A percentile compares a stretch with the other conserved stretches of the same genome.
These are phyloP conservation scores for Talaromyces sp. DNA, from an alignment of 2,329 filamentous ascomycete genomes.

Conservation along the genomic window DNA sequence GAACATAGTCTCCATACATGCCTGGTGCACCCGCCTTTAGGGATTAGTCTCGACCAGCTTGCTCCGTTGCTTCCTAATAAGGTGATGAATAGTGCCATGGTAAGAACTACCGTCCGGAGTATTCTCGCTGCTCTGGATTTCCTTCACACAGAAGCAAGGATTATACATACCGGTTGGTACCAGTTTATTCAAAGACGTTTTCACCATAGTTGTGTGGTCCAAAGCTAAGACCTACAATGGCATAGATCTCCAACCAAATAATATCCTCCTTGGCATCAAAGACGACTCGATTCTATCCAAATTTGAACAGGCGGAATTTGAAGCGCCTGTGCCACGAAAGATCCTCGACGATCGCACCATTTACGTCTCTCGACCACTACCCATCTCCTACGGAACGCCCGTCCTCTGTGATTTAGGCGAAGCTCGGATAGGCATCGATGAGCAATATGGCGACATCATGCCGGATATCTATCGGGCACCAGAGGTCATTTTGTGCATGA, in stretches of 20 bases:
- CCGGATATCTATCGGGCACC: constrained; percentile 40
- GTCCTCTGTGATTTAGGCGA: constrained; percentile 37
- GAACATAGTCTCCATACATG: constrained; percentile 26
- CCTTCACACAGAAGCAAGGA: constrained; percentile 45
- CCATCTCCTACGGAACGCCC: constrained; percentile 20
- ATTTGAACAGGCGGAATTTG: constrained; percentile 42
- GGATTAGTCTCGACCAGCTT: constrained; percentile 41
- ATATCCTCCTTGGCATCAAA: constrained; percentile 44
- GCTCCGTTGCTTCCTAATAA: constrained; percentile 35
- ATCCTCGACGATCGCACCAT: constrained; percentile 25
- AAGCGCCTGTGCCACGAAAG: constrained; percentile 44
- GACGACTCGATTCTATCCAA: constrained; percentile 40
- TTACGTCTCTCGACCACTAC: constrained; percentile 32
- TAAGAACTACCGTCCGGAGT: constrained; percentile 37
- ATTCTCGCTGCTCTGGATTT: constrained; percentile 47
- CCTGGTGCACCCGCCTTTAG: constrained; percentile 42
- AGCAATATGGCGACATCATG: constrained; percentile 40
- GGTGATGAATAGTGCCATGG: constrained; percentile 24
- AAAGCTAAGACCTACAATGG: not conserved
- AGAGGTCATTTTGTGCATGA: constrained; percentile 39
- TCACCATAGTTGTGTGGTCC: too few relatives aligned
- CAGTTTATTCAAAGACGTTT: too few relatives aligned
- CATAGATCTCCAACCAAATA: constrained; percentile 46
- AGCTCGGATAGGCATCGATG: constrained; percentile 32
- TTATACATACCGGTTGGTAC: constrained; percentile 35